Percentiles rank a stretch among this genome's conserved stretches.
Conservation (phyloP, 2,329 filamentous ascomycete species). For the Talaromyces sp. region DNA sequence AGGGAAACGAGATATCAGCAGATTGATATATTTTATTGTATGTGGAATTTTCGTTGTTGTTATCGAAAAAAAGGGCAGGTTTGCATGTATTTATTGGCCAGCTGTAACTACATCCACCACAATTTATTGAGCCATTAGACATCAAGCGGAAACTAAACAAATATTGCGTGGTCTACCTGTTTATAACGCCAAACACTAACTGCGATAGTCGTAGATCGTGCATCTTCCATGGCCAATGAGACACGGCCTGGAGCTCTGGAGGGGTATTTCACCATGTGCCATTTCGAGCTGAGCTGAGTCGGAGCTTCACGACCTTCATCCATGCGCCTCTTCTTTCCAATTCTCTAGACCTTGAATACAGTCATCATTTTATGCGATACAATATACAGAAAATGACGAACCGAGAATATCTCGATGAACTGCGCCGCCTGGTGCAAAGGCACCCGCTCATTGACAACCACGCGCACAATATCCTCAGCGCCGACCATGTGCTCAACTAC, state of each 20-base stretch:
- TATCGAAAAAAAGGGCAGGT: not conserved
- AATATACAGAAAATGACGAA: not conserved
- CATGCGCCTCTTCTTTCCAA: not conserved
- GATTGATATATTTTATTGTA: not conserved
- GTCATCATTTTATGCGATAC: not conserved
- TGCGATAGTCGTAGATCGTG: not conserved
- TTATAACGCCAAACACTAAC: not conserved
- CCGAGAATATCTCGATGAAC: conserved; percentile 17
- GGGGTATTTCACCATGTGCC: not conserved
- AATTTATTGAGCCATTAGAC: too few species aligned
- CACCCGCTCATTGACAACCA: conserved; percentile 46
- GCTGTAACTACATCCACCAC: not conserved
- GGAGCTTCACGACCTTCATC: conserved; percentile 1
- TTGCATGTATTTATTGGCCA: not conserved
- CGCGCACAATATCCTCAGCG: conserved; percentile 40
- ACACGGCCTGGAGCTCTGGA: not conserved
- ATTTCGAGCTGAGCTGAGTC: not conserved
- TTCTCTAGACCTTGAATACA: too few species aligned
- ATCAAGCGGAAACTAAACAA: not conserved
- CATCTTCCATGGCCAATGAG: not conserved
- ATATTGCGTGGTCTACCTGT: not conserved
- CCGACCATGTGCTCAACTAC: conserved; percentile 27
- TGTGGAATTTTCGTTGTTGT: not conserved
- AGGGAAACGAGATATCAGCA: not conserved
- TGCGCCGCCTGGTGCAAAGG: conserved; percentile 30